phyloP scores from a whole-genome alignment of 2,329 filamentous ascomycete species.

The Trichophyton equinum region DNA sequence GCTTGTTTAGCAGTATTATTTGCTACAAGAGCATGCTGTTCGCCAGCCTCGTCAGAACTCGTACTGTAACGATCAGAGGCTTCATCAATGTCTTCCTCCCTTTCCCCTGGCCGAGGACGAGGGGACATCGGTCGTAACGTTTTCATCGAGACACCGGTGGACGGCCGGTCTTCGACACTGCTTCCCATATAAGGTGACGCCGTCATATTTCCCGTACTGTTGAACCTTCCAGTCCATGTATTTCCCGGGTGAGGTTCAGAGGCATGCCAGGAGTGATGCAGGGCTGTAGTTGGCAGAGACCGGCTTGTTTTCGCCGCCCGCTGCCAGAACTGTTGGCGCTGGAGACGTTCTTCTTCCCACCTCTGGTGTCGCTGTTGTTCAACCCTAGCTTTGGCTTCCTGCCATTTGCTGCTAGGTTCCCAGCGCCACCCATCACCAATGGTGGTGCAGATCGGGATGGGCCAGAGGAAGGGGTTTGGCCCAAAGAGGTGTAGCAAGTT shows the following conservation, averaged over 20 bases:
- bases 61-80: conserved; percentile 15
- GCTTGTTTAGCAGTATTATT: background rate
- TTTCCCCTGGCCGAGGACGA: conserved; percentile 23
- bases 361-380: conserved; percentile 21
- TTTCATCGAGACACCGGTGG: conserved; percentile 33
- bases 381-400: conserved; percentile 55
- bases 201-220: background rate
- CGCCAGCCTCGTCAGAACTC: conserved; percentile 11
- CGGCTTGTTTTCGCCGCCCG: background rate
- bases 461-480: conserved; percentile 58
- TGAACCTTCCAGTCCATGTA: background rate
- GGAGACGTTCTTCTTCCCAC: conserved; percentile 24
- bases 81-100: conserved; percentile 20
- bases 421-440: conserved; percentile 88
- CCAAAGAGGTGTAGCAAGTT: conserved; percentile 80
- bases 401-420: conserved; percentile 73
- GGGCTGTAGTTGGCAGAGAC: background rate
- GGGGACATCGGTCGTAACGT: conserved; percentile 31
- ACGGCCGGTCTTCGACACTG: conserved; percentile 18
- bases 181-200: background rate
- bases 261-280: background rate
- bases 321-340: conserved; percentile 18
- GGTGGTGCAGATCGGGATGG: conserved; percentile 69
- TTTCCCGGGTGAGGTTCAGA: background rate
- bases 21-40: background rate